Percentiles rank a stretch among this genome's conserved stretches.
These are phyloP conservation scores for Castanea crenata DNA, from an alignment of 306 rosid genomes.

Conservation along the genomic window DNA sequence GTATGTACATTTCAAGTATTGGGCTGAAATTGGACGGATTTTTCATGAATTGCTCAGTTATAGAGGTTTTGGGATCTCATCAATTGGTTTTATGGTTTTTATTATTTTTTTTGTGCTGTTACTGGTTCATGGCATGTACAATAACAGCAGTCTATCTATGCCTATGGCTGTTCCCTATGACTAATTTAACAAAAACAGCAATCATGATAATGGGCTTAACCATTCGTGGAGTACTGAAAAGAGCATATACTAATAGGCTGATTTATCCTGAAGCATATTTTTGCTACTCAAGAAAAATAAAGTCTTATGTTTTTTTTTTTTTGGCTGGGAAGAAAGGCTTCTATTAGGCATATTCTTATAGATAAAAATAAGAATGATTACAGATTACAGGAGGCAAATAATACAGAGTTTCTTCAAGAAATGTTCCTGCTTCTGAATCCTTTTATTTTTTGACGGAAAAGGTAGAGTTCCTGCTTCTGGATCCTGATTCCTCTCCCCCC, in stretches of 20 bases:
- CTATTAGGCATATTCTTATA: too few species aligned
- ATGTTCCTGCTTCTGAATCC: too few species aligned
- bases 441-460: too few species aligned
- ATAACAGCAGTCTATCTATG: not conserved
- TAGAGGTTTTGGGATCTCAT: not conserved
- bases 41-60: not conserved
- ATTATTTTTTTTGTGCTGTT: not conserved
- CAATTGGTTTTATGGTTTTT: not conserved
- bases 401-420: not conserved
- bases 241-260: too few species aligned
- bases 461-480: too few species aligned
- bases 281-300: too few species aligned
- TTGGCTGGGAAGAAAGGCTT: too few species aligned
- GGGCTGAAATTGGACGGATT: not conserved
- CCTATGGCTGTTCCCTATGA: not conserved
- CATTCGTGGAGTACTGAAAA: not conserved
- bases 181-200: not conserved
- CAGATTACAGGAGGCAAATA: too few species aligned
- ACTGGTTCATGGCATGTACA: not conserved
- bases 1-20: not conserved
- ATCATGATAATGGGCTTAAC: not conserved
- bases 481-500: too few species aligned
- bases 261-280: too few species aligned
- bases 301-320: too few species aligned
- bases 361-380: too few species aligned